These are phyloP conservation scores for Metschnikowia colocasiae DNA, from an alignment of 805 yeast species.

Conservation along the genomic window DNA sequence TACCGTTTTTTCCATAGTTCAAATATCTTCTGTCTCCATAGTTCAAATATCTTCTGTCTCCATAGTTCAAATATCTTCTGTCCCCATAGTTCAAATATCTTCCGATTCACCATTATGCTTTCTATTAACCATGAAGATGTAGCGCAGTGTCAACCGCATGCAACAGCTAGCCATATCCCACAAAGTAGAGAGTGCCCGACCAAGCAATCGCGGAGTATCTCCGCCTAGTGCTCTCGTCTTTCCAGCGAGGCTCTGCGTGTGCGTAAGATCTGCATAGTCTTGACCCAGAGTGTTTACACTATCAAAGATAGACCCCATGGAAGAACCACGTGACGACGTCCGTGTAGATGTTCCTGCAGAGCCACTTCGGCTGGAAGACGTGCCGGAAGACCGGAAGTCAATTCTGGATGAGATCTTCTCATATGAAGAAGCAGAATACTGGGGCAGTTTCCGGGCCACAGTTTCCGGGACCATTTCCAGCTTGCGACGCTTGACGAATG, in stretches of 20 bases:
- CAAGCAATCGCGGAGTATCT: no score
- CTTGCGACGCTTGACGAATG: slow-evolving; percentile 13
- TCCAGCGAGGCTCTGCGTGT: slow-evolving; percentile 26
- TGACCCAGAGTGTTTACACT: slow-evolving; percentile 24
- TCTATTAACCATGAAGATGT: no score
- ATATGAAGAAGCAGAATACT: not conserved
- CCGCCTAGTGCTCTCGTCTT: slow-evolving; percentile 5
- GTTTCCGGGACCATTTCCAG: slow-evolving; percentile 16
- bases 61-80: no score
- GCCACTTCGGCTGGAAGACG: slow-evolving; percentile 9
- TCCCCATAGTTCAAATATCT: no score
- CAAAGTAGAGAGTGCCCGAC: no score
- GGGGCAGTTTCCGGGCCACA: no score
- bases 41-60: no score
- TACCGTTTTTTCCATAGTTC: no score
- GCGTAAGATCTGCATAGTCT: slow-evolving; percentile 29
- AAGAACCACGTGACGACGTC: slow-evolving; percentile 26
- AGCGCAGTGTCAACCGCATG: no score
- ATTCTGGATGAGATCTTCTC: slow-evolving; percentile 2
- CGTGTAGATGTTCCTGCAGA: slow-evolving; percentile 16
- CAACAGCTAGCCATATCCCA: no score
- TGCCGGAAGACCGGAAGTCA: not conserved
- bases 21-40: no score
- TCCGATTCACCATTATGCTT: no score
- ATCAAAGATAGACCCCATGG: slow-evolving; percentile 32